Percentiles rank a stretch among this genome's conserved stretches.
phyloP scores from a whole-genome alignment of 164 flowering plant species.

The Aristolochia californica region DNA sequence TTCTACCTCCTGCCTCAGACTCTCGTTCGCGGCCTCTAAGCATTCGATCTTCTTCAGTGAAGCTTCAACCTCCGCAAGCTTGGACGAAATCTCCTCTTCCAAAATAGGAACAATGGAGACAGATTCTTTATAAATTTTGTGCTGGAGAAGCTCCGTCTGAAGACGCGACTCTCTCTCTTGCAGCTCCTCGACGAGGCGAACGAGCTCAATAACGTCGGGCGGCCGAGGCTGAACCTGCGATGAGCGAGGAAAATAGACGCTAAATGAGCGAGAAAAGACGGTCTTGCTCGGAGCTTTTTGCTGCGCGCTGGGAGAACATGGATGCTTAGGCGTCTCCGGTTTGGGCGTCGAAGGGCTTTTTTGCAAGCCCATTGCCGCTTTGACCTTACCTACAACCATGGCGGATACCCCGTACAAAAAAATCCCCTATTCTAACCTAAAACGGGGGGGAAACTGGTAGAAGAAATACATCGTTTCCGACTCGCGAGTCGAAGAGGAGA shows the following conservation, averaged over 20 bases:
- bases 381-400: constrained; percentile 86
- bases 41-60: constrained; percentile 18
- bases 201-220: constrained; percentile 67
- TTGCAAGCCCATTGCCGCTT: constrained; percentile 54
- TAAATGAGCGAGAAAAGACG: constrained; percentile 60
- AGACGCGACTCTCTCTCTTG: constrained; percentile 56
- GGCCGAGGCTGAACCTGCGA: constrained; percentile 90
- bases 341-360: constrained; percentile 39
- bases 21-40: constrained; percentile 45
- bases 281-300: constrained; percentile 21
- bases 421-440: background rate
- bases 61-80: constrained; percentile 30
- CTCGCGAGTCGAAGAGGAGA: background rate
- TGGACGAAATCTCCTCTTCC: constrained; percentile 51
- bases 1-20: constrained; percentile 32
- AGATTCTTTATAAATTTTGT: constrained; percentile 57
- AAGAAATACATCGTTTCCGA: background rate
- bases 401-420: background rate
- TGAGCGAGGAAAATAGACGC: constrained; percentile 89
- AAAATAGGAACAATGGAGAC: constrained; percentile 58
- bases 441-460: background rate
- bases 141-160: constrained; percentile 63
- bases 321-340: constrained; percentile 23
- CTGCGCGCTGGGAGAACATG: constrained; percentile 14
- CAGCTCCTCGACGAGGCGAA: constrained; percentile 62